Evolutionary conservation across 257 asterid genomes (phyloP), one percentile per base, ranked within the genome.

Genomic region (Perilla frutescens): DNA sequence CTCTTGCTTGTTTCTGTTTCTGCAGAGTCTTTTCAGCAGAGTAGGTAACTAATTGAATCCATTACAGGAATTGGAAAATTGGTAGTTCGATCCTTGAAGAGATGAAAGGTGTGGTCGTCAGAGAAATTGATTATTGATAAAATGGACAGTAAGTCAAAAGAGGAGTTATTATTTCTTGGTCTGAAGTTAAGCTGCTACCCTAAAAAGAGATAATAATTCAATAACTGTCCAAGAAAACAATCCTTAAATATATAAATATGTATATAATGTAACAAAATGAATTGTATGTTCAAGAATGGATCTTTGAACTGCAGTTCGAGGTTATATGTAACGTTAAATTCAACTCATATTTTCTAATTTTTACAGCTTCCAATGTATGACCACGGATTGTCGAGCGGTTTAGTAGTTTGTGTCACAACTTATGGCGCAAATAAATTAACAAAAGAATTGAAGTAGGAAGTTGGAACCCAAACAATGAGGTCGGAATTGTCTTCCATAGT

Each of bases 111-210:
- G 20, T 50, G 56, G 26, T 13, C 2, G 56, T n/a, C 29, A 13
- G 29, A 50, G 56, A 50, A 32, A 64, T 4, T 56, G 26, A 66
- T 56, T 56, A 12, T 15, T 66, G 68, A 15, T 74, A 40, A 49
- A 43, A 8, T 36, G 31, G 32, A 36, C 45, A 57, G 60, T 69
- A 69, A 47, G 76, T 75, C 62, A 74, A 77, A 70, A 47, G 58
- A 47, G 48, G 63, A 45, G 63, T 57, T 29, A 75, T 56, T 63
- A 58, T 64, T 58, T 64, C 44, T 66, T 68, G 70, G 31, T 37
- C 31, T 39, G 26, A 36, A 61, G 61, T 48, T 74, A 69, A 69
- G 73, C 37, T 26, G 29, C 31, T n/a, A 4, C 0, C 29, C 50
- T 40, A 41, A 53, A 70, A 8, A 43, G 4, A 37, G 7, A 13